phyloP scores from a whole-genome alignment of 352 stramenopile species.

The Phytopythium litorale region DNA sequence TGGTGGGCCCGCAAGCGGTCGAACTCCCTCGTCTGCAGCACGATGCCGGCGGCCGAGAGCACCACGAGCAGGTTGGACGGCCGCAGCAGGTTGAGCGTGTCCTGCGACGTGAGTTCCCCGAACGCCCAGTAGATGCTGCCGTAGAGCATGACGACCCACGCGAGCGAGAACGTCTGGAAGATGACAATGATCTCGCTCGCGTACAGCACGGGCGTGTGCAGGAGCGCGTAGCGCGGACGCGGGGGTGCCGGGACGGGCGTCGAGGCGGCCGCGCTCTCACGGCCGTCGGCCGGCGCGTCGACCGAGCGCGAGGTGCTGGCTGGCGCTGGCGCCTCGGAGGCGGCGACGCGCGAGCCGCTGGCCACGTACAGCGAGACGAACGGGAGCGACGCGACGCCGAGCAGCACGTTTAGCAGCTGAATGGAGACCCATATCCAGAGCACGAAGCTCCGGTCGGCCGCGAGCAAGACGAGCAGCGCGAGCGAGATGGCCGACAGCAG shows the following conservation, averaged over 20 bases:
- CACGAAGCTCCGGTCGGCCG: constrained; percentile 18
- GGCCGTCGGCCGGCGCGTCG: neutral
- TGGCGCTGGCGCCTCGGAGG: constrained; percentile 1
- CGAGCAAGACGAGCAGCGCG: constrained; percentile 33
- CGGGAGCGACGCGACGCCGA: constrained; percentile 52
- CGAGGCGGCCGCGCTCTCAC: neutral
- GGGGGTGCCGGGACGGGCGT: neutral
- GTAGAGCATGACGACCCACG: constrained; percentile 44
- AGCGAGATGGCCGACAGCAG: constrained; percentile 41
- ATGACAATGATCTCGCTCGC: constrained; percentile 69
- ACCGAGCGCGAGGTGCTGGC: constrained; percentile 8
- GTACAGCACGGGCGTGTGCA: constrained; percentile 43
- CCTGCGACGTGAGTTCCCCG: constrained; percentile 31
- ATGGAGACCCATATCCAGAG: constrained; percentile 46
- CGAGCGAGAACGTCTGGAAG: constrained; percentile 47
- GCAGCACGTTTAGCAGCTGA: constrained; percentile 51
- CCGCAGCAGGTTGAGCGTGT: constrained; percentile 16
- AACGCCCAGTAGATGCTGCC: constrained; percentile 42
- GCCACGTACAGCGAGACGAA: constrained; percentile 35
- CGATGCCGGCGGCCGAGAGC: constrained; percentile 37
- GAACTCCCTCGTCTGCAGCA: constrained; percentile 62
- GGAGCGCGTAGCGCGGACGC: constrained; percentile 26
- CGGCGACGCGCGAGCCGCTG: neutral
- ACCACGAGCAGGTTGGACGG: constrained; percentile 15
- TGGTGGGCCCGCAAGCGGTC: constrained; percentile 57